A percentile compares a stretch with the other conserved stretches of the same genome.
phyloP scores from a whole-genome alignment of 768 basidiomycete species.

The Pilatotrama ljubarskyi region DNA sequence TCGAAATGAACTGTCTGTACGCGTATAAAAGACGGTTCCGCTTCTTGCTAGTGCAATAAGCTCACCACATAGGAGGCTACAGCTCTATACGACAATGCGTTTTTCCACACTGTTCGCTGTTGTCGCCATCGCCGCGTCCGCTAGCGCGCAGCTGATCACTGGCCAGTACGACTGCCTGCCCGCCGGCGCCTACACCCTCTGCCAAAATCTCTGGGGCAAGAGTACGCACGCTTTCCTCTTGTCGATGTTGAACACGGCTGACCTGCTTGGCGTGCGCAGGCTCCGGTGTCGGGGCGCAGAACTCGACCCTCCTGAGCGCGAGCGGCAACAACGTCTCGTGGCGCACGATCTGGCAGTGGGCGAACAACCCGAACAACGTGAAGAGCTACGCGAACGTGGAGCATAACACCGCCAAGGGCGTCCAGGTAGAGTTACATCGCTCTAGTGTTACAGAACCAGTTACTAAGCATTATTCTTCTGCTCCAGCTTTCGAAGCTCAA shows the following conservation, averaged over 20 bases:
- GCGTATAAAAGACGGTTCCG: background rate
- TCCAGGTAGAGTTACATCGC: slow-evolving; percentile 36
- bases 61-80: background rate
- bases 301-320: slow-evolving; percentile 45
- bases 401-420: slow-evolving; percentile 48
- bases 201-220: slow-evolving; percentile 59
- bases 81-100: background rate
- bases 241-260: background rate
- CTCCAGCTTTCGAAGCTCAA: slow-evolving; percentile 42
- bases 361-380: slow-evolving; percentile 49
- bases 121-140: slow-evolving; percentile 17
- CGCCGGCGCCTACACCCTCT: slow-evolving; percentile 50
- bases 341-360: slow-evolving; percentile 56
- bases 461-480: background rate
- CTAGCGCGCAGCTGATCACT: slow-evolving; percentile 41
- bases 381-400: slow-evolving; percentile 60
- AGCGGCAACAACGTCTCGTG: slow-evolving; percentile 47
- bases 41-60: background rate
- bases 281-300: slow-evolving; percentile 49
- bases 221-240: slow-evolving; percentile 30
- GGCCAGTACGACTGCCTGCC: slow-evolving; percentile 47
- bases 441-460: background rate
- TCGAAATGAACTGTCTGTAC: background rate
- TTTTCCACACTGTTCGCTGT: slow-evolving; percentile 12
- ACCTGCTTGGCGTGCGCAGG: slow-evolving; percentile 27